Percentiles rank a stretch among this genome's conserved stretches.
Evolutionary conservation across 2,329 filamentous ascomycete species (phyloP).

Genomic region (Fusarium agapanthi): DNA sequence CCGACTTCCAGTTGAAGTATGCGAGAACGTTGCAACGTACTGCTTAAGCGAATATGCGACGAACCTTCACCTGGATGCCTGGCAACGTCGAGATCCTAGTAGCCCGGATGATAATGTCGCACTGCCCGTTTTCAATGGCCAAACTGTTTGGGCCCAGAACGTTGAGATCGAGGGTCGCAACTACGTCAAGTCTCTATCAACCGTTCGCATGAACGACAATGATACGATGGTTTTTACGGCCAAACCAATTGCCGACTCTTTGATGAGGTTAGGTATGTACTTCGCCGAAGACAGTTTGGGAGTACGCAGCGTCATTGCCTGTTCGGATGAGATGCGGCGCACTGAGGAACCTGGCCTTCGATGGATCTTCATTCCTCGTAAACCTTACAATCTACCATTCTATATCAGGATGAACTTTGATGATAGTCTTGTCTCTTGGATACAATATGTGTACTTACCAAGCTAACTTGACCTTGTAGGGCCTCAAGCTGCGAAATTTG

Average conservation of each 20-base stretch:
- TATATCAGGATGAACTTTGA: background rate
- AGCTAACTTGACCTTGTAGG: background rate
- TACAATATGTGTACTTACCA: background rate
- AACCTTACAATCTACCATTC: fast-evolving
- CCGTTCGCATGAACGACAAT: background rate
- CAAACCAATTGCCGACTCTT: fast-evolving
- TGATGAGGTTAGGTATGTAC: background rate
- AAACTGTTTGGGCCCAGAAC: background rate
- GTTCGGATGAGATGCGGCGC: background rate
- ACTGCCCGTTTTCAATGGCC: background rate
- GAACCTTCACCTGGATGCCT: background rate
- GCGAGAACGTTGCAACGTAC: background rate
- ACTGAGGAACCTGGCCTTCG: background rate
- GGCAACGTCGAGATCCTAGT: background rate
- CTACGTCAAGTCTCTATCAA: background rate
- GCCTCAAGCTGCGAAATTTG: background rate
- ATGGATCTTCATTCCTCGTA: background rate
- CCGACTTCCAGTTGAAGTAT: background rate
- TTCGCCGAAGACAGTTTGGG: background rate
- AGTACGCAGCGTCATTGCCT: background rate
- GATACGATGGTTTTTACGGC: background rate
- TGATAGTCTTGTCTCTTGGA: background rate
- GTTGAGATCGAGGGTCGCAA: background rate
- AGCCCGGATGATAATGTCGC: too few relatives aligned
- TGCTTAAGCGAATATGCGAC: background rate